These are phyloP conservation scores for Coemansia sp. DNA, from an alignment of 192 early-diverging fungal species.

Conservation along the genomic window DNA sequence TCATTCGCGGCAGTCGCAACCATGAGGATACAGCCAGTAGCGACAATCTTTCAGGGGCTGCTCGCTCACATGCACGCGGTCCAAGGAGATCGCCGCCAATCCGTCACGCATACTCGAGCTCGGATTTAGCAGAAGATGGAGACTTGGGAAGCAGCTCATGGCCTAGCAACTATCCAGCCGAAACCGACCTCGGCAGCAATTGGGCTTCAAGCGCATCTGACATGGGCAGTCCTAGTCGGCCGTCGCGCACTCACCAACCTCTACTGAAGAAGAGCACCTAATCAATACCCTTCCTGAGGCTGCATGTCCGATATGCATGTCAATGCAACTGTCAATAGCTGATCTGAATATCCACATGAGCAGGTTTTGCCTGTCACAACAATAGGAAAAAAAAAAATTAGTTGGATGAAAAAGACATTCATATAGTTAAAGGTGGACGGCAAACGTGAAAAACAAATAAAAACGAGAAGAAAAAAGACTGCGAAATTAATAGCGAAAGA, in stretches of 20 bases:
- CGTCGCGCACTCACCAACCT: slow-evolving; percentile 11
- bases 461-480: slow-evolving; percentile 9
- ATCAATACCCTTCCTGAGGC: not conserved
- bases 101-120: slow-evolving; percentile 9
- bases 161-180: slow-evolving; percentile 21
- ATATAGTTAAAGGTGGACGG: not conserved
- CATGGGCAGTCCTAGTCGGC: slow-evolving; percentile 11
- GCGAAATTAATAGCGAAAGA: not conserved
- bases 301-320: not conserved
- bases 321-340: not conserved
- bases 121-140: not conserved
- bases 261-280: slow-evolving; percentile 35
- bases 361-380: too few relatives aligned
- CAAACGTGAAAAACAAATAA: not conserved
- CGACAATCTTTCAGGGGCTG: not conserved
- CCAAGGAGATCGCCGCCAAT: slow-evolving; percentile 10
- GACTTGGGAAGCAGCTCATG: slow-evolving; percentile 18
- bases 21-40: slow-evolving; percentile 8
- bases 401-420: too few relatives aligned
- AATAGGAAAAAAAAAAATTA: too few relatives aligned
- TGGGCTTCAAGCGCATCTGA: slow-evolving; percentile 40
- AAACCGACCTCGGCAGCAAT: slow-evolving; percentile 12
- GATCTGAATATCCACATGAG: not conserved
- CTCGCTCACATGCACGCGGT: not conserved
- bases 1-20: not conserved